Evolutionary conservation across 1,139 yeast species (phyloP), one percentile per base, ranked within the genome.

Genomic region (Casaregolazyma suthepensis): DNA sequence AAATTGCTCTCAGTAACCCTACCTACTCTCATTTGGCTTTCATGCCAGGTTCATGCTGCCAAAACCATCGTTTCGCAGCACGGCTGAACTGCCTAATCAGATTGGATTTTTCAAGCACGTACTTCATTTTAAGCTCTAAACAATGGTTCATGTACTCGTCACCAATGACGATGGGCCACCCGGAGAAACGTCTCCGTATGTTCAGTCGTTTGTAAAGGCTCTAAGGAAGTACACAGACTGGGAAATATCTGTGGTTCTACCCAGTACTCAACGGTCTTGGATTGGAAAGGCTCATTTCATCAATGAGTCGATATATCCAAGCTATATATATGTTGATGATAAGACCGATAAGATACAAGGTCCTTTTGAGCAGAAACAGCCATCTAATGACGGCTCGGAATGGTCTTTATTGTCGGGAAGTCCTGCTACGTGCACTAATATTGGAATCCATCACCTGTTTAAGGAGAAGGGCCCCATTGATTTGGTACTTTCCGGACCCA

Each of bases 111-210:
- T 15, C 17, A 35, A 35, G 40, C 40, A 35, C 17, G 40, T 26
- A 26, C 31, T 26, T 26, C 31, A 35, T 35, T n/a, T 35, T 17
- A 6, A 10, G n/a, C 46, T 10, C 31, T n/a, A 10, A 45, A 20
- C 19, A 18, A 50, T 38, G 49, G 46, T 59, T 55, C 61, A 57
- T 43, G 59, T 59, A 10, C 54, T 68, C 55, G 69, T 91, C 52
- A 90, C 96, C 22, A 93, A 93, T 70, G 99, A 93, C 69, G 99
- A 93, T 66, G 99, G 99, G 26, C 98, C 98, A 0, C 83, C 94
- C 61, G 82, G 86, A 62, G 87, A 82, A 59, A 75, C 83, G n/a
- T 88, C 96, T 50, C 97, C 97, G 1, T 93, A 91, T 69, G 78
- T 93, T 59, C 85, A 87, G 65, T 85, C 81, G 61, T 77, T 93